Percentiles rank a stretch among this genome's conserved stretches.
Evolutionary conservation across 2,329 filamentous ascomycete species (phyloP).

Genomic region (Penicillium sp.): DNA sequence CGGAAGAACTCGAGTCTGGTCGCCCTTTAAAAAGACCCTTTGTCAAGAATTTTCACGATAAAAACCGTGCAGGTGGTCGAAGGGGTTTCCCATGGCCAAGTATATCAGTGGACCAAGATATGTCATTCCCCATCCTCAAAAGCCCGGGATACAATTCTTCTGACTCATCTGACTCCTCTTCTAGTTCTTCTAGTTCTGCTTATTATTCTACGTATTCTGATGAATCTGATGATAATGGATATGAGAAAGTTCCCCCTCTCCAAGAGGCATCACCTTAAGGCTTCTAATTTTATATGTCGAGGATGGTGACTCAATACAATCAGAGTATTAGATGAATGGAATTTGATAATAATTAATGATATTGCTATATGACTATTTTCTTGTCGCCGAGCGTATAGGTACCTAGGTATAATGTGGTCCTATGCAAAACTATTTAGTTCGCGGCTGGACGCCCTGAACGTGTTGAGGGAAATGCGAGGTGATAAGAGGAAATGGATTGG

Average conservation of each 20-base stretch:
- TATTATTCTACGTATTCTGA: not conserved
- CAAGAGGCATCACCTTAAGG: not conserved
- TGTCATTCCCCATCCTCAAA: not conserved
- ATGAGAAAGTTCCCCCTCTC: not conserved
- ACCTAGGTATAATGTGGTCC: not conserved
- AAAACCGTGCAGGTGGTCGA: not conserved
- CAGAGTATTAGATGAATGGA: not conserved
- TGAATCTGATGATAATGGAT: not conserved
- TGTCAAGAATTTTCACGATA: conserved; percentile 3
- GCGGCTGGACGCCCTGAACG: not conserved
- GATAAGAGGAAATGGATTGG: not conserved
- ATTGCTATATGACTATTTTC: not conserved
- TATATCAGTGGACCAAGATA: not conserved
- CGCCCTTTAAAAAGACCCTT: conserved; percentile 13
- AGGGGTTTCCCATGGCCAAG: conserved; percentile 1
- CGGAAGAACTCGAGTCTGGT: conserved; percentile 12
- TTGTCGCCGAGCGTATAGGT: not conserved
- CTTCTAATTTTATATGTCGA: not conserved
- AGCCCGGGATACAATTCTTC: not conserved
- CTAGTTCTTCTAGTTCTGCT: not conserved
- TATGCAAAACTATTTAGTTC: not conserved
- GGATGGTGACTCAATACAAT: not conserved
- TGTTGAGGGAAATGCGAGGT: not conserved
- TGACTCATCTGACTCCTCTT: not conserved
- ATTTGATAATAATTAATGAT: not conserved